phyloP scores from a whole-genome alignment of 2,329 filamentous ascomycete genomes.

The Colletotrichum sp. region DNA sequence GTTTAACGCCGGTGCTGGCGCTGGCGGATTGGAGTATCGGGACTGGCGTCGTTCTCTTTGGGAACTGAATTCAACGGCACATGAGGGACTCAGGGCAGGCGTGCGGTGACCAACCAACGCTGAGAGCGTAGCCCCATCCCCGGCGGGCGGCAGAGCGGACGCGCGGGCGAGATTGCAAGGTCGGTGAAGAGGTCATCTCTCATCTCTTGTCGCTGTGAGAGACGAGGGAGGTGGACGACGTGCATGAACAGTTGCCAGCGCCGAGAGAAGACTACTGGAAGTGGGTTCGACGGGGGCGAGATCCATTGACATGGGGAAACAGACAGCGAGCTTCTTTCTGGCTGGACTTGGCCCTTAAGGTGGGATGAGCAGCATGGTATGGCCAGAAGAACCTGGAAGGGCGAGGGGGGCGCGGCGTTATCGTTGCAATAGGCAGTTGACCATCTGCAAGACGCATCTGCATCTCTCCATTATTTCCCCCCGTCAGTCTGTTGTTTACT shows the following conservation, averaged over 20 bases:
- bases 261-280: slow-evolving; percentile 7
- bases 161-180: slow-evolving; percentile 13
- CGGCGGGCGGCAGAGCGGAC: slow-evolving; percentile 1
- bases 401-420: not conserved
- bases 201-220: not conserved
- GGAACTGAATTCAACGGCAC: not conserved
- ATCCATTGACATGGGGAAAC: slow-evolving; percentile 9
- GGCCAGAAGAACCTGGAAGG: not conserved
- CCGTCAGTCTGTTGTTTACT: not conserved
- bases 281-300: slow-evolving; percentile 16
- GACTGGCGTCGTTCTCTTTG: not conserved
- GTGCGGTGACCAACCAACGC: not conserved
- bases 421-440: not conserved
- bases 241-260: slow-evolving; percentile 24
- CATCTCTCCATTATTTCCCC: not conserved
- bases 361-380: slow-evolving; percentile 5
- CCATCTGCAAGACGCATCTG: not conserved
- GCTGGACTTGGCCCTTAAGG: not conserved
- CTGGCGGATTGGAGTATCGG: not conserved
- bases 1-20: not conserved
- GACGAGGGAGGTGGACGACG: slow-evolving; percentile 13
- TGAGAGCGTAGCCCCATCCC: not conserved
- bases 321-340: not conserved
- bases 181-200: slow-evolving; percentile 22
- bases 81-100: not conserved